phyloP scores from a whole-genome alignment of 495 filamentous ascomycete genomes.

The Amorphotheca resinae region DNA sequence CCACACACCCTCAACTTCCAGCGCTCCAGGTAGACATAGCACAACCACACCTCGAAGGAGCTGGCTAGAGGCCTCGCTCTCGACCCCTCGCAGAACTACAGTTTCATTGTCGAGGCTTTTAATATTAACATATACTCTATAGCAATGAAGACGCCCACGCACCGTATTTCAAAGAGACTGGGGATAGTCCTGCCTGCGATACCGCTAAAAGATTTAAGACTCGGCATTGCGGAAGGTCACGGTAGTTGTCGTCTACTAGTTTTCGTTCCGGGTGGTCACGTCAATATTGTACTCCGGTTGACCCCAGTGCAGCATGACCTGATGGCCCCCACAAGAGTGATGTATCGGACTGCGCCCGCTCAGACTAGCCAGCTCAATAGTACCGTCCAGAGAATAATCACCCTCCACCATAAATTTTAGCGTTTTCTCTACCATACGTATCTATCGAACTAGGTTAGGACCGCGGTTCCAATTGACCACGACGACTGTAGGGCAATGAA shows the following conservation, averaged over 20 bases:
- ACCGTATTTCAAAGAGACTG: slow-evolving; percentile 44
- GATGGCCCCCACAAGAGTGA: neutral
- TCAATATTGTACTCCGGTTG: neutral
- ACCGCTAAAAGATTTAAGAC: slow-evolving; percentile 36
- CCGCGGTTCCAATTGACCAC: too few species aligned
- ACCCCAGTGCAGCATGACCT: neutral
- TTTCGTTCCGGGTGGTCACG: neutral
- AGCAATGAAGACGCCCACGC: slow-evolving; percentile 10
- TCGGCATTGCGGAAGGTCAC: slow-evolving; percentile 27
- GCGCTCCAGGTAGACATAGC: slow-evolving; percentile 54
- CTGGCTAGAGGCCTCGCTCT: slow-evolving; percentile 64
- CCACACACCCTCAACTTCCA: slow-evolving; percentile 60
- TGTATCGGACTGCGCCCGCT: neutral
- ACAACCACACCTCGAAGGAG: slow-evolving; percentile 62
- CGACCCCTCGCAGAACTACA: slow-evolving; percentile 62
- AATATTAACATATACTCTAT: neutral
- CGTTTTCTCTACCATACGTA: neutral
- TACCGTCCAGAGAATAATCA: neutral
- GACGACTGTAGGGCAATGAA: neutral
- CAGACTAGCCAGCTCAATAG: neutral
- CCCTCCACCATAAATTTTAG: neutral
- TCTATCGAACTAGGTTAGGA: too few species aligned
- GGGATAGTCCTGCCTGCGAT: slow-evolving; percentile 29
- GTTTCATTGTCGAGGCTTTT: slow-evolving; percentile 65
- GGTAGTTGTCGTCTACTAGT: neutral